phyloP scores from a whole-genome alignment of 495 filamentous ascomycete genomes.

The Penicillium canariense region DNA sequence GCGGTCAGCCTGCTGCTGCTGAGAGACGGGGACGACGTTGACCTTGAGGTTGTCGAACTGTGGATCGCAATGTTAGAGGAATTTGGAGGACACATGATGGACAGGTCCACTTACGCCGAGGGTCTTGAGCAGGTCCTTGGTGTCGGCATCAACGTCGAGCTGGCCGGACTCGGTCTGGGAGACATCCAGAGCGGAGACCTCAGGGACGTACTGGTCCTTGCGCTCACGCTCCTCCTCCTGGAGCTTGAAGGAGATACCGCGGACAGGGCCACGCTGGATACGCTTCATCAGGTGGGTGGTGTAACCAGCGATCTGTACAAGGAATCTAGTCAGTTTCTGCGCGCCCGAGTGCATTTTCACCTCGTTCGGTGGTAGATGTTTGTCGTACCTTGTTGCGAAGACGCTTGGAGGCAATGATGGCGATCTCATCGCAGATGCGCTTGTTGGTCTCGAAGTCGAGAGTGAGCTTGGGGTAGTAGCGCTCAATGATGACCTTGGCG shows the following conservation, averaged over 20 bases:
- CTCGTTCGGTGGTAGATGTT: background rate
- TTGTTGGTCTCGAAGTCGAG: slow-evolving; percentile 99
- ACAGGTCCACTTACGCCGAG: slow-evolving; percentile 74
- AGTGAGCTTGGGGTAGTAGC: slow-evolving; percentile 96
- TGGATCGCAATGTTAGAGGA: slow-evolving; percentile 12
- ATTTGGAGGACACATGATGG: background rate
- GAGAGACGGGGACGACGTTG: slow-evolving; percentile 84
- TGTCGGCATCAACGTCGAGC: slow-evolving; percentile 93
- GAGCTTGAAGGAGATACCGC: slow-evolving; percentile 99
- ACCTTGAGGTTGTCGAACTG: slow-evolving; percentile 97
- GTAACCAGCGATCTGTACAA: slow-evolving; percentile 87
- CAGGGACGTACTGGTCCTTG: slow-evolving; percentile 99
- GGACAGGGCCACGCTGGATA: slow-evolving; percentile 98
- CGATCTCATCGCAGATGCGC: slow-evolving; percentile 99
- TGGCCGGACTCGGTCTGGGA: slow-evolving; percentile 86
- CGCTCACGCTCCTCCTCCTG: slow-evolving; percentile 99
- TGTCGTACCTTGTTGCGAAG: slow-evolving; percentile 88
- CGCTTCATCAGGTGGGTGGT: slow-evolving; percentile 92
- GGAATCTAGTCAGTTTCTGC: slow-evolving; percentile 7
- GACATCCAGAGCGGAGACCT: slow-evolving; percentile 97
- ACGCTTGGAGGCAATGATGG: slow-evolving; percentile 97
- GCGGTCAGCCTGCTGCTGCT: slow-evolving; percentile 79
- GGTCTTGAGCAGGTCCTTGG: slow-evolving; percentile 97
- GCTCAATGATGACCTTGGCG: slow-evolving; percentile 99
- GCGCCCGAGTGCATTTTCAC: background rate